Evolutionary conservation across 257 asterid species (phyloP), one percentile per base, ranked within the genome.

Genomic region (Prunella vulgaris): DNA sequence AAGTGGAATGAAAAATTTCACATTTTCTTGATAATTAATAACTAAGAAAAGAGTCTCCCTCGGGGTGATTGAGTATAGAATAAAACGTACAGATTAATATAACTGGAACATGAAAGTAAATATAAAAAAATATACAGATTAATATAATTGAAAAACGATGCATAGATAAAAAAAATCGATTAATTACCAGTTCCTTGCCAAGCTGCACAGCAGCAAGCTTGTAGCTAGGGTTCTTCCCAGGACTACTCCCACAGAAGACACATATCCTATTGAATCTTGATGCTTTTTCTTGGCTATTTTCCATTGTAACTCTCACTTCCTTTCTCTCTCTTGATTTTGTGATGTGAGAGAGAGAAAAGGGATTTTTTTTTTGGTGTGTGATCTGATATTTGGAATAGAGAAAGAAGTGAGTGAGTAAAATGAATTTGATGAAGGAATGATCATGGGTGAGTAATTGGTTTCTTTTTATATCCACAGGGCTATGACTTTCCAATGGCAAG

Each of bases 211-310:
- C 95, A 0, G 95, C 93, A 60, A 86, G 75, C 73, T 87, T 93
- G 52, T 90, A 90, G 68, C 83, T 84, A 7, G 95, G 91, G 15
- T 80, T 90, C 77, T 90, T 90, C 33, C 96, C 96, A 0, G 93
- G 88, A 74, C 97, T 90, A 82, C 95, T 87, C 5, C 95, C 95
- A 71, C 96, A 90, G 78, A 87, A 87, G 14, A 87, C 95, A 71
- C 96, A 87, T 3, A 90, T 71, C 22, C 95, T 75, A 73, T 83
- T 84, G 91, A 90, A 90, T 86, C 97, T 83, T 62, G 97, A 90
- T 28, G 82, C 1, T 10, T 57, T 79, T 77, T 28, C 75, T 65
- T 57, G 76, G 35, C 60, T 57, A n/a, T 76, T 84, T 77, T 88
- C 96, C 96, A 89, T 89, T 44, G 22, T 52, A 35, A 14, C 10